A percentile compares a stretch with the other conserved stretches of the same genome.
Evolutionary conservation across 768 basidiomycete species (phyloP).

Genomic region (Tylopilus subfusipes): DNA sequence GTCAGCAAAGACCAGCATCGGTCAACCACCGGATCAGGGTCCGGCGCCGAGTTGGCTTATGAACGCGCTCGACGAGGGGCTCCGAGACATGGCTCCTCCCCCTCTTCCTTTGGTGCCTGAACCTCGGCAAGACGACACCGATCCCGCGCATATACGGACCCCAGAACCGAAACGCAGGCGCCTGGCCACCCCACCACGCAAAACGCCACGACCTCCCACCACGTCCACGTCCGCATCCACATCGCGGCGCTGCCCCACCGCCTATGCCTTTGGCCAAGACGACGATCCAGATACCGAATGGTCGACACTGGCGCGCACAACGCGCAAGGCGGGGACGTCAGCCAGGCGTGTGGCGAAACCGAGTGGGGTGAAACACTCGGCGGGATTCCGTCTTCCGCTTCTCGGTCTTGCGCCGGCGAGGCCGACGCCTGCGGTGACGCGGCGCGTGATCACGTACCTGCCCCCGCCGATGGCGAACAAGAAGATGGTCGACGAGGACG

Average conservation of each 20-base stretch:
- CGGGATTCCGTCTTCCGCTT: constrained; percentile 21
- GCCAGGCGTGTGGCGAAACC: neutral
- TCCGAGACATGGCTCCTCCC: neutral
- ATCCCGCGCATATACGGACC: constrained; percentile 6
- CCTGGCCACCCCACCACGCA: neutral
- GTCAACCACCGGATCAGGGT: neutral
- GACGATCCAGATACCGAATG: constrained; percentile 21
- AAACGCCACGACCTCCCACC: neutral
- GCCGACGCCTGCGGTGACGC: neutral
- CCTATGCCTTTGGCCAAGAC: constrained; percentile 19
- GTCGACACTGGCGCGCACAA: constrained; percentile 13
- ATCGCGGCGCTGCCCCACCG: neutral
- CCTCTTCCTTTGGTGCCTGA: neutral
- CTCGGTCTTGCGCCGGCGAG: neutral
- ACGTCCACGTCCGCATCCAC: neutral
- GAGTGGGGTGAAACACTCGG: constrained; percentile 15
- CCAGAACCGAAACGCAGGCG: constrained; percentile 4
- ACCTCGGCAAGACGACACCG: neutral
- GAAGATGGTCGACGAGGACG: neutral
- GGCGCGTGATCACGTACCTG: constrained; percentile 29
- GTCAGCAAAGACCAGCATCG: neutral
- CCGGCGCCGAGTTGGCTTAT: constrained; percentile 7
- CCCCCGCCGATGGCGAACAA: constrained; percentile 21
- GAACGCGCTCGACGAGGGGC: constrained; percentile 2
- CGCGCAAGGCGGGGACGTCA: neutral